Evolutionary conservation across 306 rosid species (phyloP).

Genomic region (Spatholobus suberectus): DNA sequence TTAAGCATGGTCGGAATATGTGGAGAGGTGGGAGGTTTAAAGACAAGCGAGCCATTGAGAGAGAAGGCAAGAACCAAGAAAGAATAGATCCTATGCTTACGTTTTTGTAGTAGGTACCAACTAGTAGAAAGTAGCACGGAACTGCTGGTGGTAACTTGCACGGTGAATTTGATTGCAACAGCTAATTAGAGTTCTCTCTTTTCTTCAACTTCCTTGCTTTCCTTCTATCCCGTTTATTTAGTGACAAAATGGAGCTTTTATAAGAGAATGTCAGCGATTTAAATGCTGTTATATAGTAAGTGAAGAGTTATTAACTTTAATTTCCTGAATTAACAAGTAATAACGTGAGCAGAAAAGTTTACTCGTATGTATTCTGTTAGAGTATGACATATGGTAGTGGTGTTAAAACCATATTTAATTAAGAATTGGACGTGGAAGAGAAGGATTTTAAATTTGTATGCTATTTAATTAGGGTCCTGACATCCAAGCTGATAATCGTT

Average conservation of each 20-base stretch:
- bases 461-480: too few species aligned
- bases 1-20: slow-evolving; percentile 53
- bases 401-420: background rate
- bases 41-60: slow-evolving; percentile 65
- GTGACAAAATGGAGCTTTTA: background rate
- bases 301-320: background rate
- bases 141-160: slow-evolving; percentile 13
- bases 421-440: background rate
- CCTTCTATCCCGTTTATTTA: background rate
- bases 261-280: too few species aligned
- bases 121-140: background rate
- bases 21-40: slow-evolving; percentile 55
- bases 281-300: background rate
- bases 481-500: background rate
- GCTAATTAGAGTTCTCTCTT: background rate
- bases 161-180: slow-evolving; percentile 21
- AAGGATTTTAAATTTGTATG: too few species aligned
- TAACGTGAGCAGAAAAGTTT: too few species aligned
- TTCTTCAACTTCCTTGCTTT: background rate
- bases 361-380: too few species aligned
- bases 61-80: background rate
- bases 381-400: background rate
- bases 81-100: background rate
- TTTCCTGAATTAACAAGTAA: background rate
- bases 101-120: background rate